A percentile compares a stretch with the other conserved stretches of the same genome.
phyloP scores from a whole-genome alignment of 2,329 filamentous ascomycete species.

The Claviceps pazoutovae region DNA sequence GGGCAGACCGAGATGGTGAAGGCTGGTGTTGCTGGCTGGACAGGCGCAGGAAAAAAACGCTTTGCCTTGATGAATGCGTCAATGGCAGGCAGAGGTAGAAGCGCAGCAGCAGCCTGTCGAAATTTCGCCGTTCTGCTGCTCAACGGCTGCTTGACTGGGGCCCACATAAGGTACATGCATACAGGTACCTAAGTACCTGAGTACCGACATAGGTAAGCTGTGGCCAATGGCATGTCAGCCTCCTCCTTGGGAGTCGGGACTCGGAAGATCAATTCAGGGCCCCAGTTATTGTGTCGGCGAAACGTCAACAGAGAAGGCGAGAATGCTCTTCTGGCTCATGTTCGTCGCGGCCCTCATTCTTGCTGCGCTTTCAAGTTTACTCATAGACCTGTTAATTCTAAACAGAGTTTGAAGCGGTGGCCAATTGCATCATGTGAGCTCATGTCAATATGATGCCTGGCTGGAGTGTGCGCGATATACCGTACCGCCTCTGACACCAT shows the following conservation, averaged over 20 bases:
- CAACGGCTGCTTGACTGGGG: too few relatives aligned
- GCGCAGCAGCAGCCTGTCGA: background rate
- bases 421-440: constrained; percentile 4
- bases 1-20: constrained; percentile 8
- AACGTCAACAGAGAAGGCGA: background rate
- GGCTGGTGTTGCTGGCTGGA: constrained; percentile 1
- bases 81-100: background rate
- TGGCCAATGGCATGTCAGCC: too few relatives aligned
- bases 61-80: background rate
- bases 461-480: background rate
- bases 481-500: background rate
- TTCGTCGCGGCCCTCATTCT: too few relatives aligned
- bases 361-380: too few relatives aligned
- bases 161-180: too few relatives aligned
- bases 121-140: constrained; percentile 2
- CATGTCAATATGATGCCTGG: background rate
- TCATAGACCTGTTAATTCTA: too few relatives aligned
- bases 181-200: too few relatives aligned
- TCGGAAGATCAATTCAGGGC: too few relatives aligned
- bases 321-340: too few relatives aligned
- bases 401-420: too few relatives aligned
- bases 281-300: background rate
- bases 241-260: too few relatives aligned
- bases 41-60: constrained; percentile 17
- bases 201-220: too few relatives aligned